Evolutionary conservation across 805 yeast species (phyloP).

Genomic region (Myxozyma kluyveri): DNA sequence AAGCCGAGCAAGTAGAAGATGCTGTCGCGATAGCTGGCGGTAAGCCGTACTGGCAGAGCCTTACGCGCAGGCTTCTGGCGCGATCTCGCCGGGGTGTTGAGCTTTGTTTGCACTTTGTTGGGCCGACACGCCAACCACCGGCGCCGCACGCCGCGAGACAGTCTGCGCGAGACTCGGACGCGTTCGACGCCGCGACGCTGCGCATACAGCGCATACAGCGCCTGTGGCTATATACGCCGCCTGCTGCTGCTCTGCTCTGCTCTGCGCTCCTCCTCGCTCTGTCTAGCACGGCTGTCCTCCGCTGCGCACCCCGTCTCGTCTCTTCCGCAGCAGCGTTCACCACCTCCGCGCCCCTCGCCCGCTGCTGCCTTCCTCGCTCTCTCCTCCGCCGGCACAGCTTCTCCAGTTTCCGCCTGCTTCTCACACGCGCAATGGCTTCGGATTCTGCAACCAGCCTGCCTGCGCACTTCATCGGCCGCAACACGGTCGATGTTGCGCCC

Average conservation of each 20-base stretch:
- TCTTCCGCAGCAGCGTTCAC: not conserved
- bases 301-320: not conserved
- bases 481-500: conserved; percentile 72
- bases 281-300: no score
- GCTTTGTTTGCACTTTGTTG: no score
- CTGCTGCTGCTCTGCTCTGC: not conserved
- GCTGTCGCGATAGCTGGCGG: no score
- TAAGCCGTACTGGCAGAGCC: no score
- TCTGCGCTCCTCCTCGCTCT: conserved; percentile 5
- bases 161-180: conserved; percentile 5
- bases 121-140: no score
- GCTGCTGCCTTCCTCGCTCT: not conserved
- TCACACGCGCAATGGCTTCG: conserved; percentile 12
- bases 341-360: conserved; percentile 4
- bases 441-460: conserved; percentile 37
- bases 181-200: conserved; percentile 6
- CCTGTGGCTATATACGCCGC: conserved; percentile 4
- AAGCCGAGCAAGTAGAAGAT: no score
- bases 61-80: no score
- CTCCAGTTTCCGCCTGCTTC: conserved; percentile 4
- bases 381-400: conserved; percentile 1
- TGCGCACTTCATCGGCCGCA: conserved; percentile 75
- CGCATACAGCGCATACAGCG: not conserved
- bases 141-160: not conserved
- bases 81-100: no score